Evolutionary conservation across 495 filamentous ascomycete genomes (phyloP).

Genomic region (Ramalina peruviana): DNA sequence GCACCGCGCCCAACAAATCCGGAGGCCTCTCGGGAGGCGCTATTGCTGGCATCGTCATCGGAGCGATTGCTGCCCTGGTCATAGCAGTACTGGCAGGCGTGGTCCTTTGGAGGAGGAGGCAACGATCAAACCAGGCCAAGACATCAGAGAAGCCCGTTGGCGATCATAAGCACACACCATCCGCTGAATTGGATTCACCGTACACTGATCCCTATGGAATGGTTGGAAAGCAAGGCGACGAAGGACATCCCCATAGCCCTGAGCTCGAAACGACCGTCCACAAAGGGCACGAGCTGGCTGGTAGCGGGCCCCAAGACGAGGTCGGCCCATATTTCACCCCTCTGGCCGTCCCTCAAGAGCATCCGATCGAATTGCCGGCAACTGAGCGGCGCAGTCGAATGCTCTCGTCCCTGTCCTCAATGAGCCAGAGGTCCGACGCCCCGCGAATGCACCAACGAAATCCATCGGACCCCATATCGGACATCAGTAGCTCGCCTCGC

Average conservation of each 20-base stretch:
- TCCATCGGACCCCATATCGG: slow-evolving; percentile 4
- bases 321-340: background rate
- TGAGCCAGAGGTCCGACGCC: slow-evolving; percentile 15
- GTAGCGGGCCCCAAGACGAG: background rate
- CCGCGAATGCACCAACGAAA: slow-evolving; percentile 3
- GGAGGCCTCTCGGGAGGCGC: background rate
- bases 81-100: background rate
- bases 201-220: slow-evolving; percentile 1
- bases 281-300: slow-evolving; percentile 7
- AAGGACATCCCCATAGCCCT: background rate
- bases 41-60: slow-evolving; percentile 1
- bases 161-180: background rate
- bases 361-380: slow-evolving; percentile 2
- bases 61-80: background rate
- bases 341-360: background rate
- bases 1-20: background rate
- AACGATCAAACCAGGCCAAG: background rate
- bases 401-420: slow-evolving; percentile 2
- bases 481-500: background rate
- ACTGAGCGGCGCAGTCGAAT: slow-evolving; percentile 1
- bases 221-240: background rate
- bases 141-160: background rate
- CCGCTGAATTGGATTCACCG: slow-evolving; percentile 1
- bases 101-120: background rate
- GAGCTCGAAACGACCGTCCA: slow-evolving; percentile 6